Evolutionary conservation across 352 stramenopile genomes (phyloP).

Genomic region (Phytophthora quininea): DNA sequence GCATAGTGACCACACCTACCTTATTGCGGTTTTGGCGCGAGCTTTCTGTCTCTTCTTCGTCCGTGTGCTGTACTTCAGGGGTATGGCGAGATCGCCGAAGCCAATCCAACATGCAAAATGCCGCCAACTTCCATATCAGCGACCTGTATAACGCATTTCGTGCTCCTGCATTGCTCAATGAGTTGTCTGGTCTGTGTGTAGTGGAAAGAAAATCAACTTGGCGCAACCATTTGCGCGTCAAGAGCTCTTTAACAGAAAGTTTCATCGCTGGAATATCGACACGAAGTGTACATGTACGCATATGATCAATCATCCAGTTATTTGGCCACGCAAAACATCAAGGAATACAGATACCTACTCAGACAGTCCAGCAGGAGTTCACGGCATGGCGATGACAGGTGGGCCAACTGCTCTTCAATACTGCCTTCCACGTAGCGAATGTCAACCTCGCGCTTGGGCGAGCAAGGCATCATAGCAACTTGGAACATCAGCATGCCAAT

Average conservation of each 20-base stretch:
- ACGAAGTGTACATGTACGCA: no score
- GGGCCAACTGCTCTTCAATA: conserved; percentile 56
- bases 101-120: conserved; percentile 54
- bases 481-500: conserved; percentile 73
- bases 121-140: conserved; percentile 58
- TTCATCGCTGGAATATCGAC: conserved; percentile 30
- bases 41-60: conserved; percentile 42
- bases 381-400: conserved; percentile 48
- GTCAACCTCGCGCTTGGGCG: conserved; percentile 31
- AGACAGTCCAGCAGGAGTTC: conserved; percentile 57
- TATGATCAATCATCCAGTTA: no score
- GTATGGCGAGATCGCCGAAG: conserved; percentile 18
- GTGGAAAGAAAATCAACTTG: conserved; percentile 62
- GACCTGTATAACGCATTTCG: conserved; percentile 37
- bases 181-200: conserved; percentile 36
- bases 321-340: no score
- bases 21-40: conserved; percentile 30
- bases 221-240: conserved; percentile 61
- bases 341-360: conserved; percentile 33
- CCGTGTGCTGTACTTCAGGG: conserved; percentile 14
- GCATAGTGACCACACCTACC: conserved; percentile 10
- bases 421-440: conserved; percentile 38
- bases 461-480: conserved; percentile 52
- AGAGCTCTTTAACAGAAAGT: conserved; percentile 43
- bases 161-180: conserved; percentile 10